These are phyloP conservation scores for Blastosporella zonata DNA, from an alignment of 1,284 basidiomycete genomes.

Conservation along the genomic window DNA sequence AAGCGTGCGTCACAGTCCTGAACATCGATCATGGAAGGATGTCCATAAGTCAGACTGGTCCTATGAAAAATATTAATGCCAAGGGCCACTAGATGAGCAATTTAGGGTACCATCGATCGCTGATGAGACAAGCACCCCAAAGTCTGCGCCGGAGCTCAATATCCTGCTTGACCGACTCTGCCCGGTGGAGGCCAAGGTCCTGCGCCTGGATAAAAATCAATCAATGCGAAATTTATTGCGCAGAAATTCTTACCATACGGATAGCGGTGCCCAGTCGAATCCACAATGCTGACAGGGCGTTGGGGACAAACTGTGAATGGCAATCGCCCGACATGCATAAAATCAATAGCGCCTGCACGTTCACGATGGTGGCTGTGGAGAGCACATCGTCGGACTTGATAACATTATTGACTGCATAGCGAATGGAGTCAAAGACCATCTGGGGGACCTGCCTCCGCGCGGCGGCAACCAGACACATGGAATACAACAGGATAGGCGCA, in stretches of 20 bases:
- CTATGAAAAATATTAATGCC: slow-evolving; percentile 33
- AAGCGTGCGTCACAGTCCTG: slow-evolving; percentile 91
- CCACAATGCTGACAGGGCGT: slow-evolving; percentile 75
- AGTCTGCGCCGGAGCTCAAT: slow-evolving; percentile 82
- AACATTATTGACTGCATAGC: slow-evolving; percentile 80
- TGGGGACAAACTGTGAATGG: slow-evolving; percentile 77
- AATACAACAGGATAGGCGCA: slow-evolving; percentile 82
- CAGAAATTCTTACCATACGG: slow-evolving; percentile 64
- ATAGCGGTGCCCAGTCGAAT: slow-evolving; percentile 75
- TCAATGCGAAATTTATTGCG: slow-evolving; percentile 1
- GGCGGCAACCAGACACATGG: slow-evolving; percentile 90
- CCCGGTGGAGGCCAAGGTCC: slow-evolving; percentile 88
- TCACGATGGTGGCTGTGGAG: slow-evolving; percentile 81
- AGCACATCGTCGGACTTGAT: slow-evolving; percentile 90
- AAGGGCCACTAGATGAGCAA: not conserved
- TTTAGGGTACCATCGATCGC: slow-evolving; percentile 77
- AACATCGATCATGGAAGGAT: slow-evolving; percentile 90
- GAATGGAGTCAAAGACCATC: slow-evolving; percentile 79
- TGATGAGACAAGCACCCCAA: slow-evolving; percentile 90
- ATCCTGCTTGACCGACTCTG: slow-evolving; percentile 71
- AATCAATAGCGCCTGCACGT: slow-evolving; percentile 88
- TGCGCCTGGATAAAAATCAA: slow-evolving; percentile 61
- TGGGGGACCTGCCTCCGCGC: slow-evolving; percentile 82
- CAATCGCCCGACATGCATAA: slow-evolving; percentile 78
- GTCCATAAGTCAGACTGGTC: slow-evolving; percentile 78